Conservation (phyloP, 2,329 filamentous ascomycete species). For the Metarhizium album region DNA sequence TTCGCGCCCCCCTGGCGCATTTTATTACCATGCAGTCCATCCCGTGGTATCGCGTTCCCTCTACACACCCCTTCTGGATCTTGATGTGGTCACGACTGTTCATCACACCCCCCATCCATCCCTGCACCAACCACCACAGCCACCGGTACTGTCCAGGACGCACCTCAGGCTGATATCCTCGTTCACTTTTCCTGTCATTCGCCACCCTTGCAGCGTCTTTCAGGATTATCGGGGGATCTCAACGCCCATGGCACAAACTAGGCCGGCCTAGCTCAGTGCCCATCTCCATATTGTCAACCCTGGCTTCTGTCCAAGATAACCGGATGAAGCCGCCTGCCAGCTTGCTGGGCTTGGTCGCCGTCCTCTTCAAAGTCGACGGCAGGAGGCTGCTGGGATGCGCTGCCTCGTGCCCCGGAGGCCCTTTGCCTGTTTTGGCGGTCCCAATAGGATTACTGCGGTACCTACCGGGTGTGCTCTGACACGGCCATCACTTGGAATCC, state of each 20-base stretch:
- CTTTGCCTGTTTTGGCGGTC: neutral
- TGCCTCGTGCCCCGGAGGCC: neutral
- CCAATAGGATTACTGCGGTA: neutral
- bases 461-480: slow-evolving; percentile 1
- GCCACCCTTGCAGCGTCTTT: slow-evolving; percentile 9
- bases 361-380: neutral
- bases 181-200: slow-evolving; percentile 5
- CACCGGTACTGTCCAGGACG: neutral
- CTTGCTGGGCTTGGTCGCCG: slow-evolving; percentile 3
- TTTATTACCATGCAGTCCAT: neutral
- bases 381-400: neutral
- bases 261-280: slow-evolving; percentile 1
- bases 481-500: slow-evolving; percentile 2
- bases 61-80: neutral
- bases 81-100: neutral
- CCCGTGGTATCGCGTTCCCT: neutral
- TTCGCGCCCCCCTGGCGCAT: neutral
- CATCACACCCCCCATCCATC: neutral
- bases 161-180: neutral
- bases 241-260: slow-evolving; percentile 6
- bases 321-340: slow-evolving; percentile 7
- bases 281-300: slow-evolving; percentile 2
- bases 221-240: slow-evolving; percentile 10
- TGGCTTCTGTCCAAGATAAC: slow-evolving; percentile 9
- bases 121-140: neutral